Conservation (phyloP, 805 yeast genomes). For the Saccharomycopsis microspora region DNA sequence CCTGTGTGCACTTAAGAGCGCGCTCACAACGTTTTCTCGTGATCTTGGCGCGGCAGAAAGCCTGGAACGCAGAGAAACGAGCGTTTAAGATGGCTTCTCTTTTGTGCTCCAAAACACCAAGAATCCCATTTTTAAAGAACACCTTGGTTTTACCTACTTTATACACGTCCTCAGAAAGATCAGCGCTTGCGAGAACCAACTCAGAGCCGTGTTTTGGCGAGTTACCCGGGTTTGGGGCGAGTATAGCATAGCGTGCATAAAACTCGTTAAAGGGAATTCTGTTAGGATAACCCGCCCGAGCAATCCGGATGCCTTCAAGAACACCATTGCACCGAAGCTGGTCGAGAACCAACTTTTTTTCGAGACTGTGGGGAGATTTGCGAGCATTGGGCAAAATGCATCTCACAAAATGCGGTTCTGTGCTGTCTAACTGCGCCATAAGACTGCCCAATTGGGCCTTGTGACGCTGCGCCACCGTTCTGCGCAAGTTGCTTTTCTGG, state of each 20-base stretch:
- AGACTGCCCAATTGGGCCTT: slow-evolving; percentile 69
- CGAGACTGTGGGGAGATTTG: slow-evolving; percentile 61
- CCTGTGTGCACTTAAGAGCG: slow-evolving; percentile 49
- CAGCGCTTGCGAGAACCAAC: slow-evolving; percentile 48
- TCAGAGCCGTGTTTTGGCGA: slow-evolving; percentile 53
- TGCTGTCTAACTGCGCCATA: slow-evolving; percentile 60
- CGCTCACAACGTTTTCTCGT: slow-evolving; percentile 37
- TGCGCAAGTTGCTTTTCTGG: slow-evolving; percentile 28
- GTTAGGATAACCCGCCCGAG: slow-evolving; percentile 95
- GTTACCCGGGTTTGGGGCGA: slow-evolving; percentile 34
- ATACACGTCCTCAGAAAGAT: slow-evolving; percentile 65
- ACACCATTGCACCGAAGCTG: slow-evolving; percentile 97
- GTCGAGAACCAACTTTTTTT: slow-evolving; percentile 66
- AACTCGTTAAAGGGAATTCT: slow-evolving; percentile 78
- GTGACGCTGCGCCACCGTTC: slow-evolving; percentile 83
- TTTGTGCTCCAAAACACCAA: slow-evolving; percentile 74
- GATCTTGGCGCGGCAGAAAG: slow-evolving; percentile 51
- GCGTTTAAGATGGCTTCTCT: slow-evolving; percentile 54
- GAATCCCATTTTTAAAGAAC: slow-evolving; percentile 93
- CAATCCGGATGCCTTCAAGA: slow-evolving; percentile 92
- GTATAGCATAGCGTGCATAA: slow-evolving; percentile 59
- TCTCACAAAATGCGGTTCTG: slow-evolving; percentile 95
- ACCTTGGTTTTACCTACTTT: slow-evolving; percentile 91
- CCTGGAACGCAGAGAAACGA: slow-evolving; percentile 50
- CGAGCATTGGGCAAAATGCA: slow-evolving; percentile 85